phyloP scores from a whole-genome alignment of 495 filamentous ascomycete genomes.

The Talaromyces proteolyticus region DNA sequence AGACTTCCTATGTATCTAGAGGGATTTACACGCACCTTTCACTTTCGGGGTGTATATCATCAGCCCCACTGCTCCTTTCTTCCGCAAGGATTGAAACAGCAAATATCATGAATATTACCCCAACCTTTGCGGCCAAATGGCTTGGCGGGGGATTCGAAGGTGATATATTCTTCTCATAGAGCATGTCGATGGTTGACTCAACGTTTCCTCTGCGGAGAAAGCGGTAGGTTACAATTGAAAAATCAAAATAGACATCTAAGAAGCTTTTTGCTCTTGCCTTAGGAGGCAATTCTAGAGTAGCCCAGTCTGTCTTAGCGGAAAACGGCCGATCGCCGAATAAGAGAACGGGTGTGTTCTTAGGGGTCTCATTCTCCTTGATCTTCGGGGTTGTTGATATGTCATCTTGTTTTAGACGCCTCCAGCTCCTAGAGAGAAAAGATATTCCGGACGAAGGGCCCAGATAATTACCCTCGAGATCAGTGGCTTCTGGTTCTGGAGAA shows the following conservation, averaged over 20 bases:
- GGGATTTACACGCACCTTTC: slow-evolving; percentile 20
- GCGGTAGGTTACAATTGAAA: slow-evolving; percentile 42
- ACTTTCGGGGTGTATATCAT: slow-evolving; percentile 13
- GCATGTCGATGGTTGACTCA: slow-evolving; percentile 30
- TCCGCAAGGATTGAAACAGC: slow-evolving; percentile 33
- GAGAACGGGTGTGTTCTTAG: slow-evolving; percentile 33
- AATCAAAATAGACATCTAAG: slow-evolving; percentile 38
- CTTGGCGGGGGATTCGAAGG: slow-evolving; percentile 29
- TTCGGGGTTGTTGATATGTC: slow-evolving; percentile 27
- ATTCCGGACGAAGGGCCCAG: slow-evolving; percentile 39
- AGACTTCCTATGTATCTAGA: neutral
- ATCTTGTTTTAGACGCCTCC: slow-evolving; percentile 38
- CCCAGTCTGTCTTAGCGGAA: slow-evolving; percentile 17
- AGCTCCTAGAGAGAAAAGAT: slow-evolving; percentile 41
- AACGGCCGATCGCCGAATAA: slow-evolving; percentile 43
- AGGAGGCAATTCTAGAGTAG: slow-evolving; percentile 26
- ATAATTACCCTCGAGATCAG: slow-evolving; percentile 42
- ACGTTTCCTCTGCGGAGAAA: slow-evolving; percentile 36
- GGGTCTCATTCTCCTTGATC: slow-evolving; percentile 24
- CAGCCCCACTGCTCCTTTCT: slow-evolving; percentile 16
- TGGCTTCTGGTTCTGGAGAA: slow-evolving; percentile 38
- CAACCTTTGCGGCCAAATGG: slow-evolving; percentile 31
- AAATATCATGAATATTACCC: slow-evolving; percentile 39
- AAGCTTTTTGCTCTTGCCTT: slow-evolving; percentile 29
- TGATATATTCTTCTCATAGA: slow-evolving; percentile 30